Percentiles rank a stretch among this genome's conserved stretches.
phyloP scores from a whole-genome alignment of 2,329 filamentous ascomycete species.

The Colletotrichum chlorophyti region DNA sequence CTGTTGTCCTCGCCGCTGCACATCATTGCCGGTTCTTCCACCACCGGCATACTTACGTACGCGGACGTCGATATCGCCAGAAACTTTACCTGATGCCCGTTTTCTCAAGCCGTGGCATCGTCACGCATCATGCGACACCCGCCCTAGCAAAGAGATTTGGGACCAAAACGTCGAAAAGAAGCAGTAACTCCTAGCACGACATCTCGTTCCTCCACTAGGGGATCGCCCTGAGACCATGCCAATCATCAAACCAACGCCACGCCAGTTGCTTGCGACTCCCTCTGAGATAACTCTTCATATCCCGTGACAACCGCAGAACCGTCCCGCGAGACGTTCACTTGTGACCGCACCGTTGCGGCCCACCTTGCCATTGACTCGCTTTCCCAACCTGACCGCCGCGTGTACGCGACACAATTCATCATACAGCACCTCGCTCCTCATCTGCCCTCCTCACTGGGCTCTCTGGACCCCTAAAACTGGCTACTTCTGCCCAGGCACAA shows the following conservation, averaged over 20 bases:
- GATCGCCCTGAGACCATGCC: conserved; percentile 18
- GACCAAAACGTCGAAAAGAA: not conserved
- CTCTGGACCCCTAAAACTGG: conserved; percentile 16
- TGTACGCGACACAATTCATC: too few relatives aligned
- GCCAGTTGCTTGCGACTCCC: not conserved
- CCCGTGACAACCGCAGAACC: conserved; percentile 12
- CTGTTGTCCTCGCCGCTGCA: conserved; percentile 6
- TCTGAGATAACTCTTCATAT: not conserved
- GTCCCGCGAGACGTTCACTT: not conserved
- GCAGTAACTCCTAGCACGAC: not conserved
- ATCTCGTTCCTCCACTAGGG: not conserved
- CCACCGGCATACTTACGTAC: not conserved
- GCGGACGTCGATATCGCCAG: not conserved
- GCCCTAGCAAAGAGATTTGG: not conserved
- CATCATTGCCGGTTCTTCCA: conserved; percentile 17
- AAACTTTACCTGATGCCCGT: not conserved
- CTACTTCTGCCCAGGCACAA: too few relatives aligned
- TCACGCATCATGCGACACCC: not conserved
- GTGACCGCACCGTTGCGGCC: not conserved
- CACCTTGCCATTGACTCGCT: too few relatives aligned
- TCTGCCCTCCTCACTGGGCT: conserved; percentile 3
- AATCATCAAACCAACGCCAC: conserved; percentile 20
- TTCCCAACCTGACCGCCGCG: too few relatives aligned
- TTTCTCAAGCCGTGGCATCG: not conserved
- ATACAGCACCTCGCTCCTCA: conserved; percentile 3